Base-by-base conservation (phyloP, 164 flowering plant genomes). In the Saururus chinensis region DNA sequence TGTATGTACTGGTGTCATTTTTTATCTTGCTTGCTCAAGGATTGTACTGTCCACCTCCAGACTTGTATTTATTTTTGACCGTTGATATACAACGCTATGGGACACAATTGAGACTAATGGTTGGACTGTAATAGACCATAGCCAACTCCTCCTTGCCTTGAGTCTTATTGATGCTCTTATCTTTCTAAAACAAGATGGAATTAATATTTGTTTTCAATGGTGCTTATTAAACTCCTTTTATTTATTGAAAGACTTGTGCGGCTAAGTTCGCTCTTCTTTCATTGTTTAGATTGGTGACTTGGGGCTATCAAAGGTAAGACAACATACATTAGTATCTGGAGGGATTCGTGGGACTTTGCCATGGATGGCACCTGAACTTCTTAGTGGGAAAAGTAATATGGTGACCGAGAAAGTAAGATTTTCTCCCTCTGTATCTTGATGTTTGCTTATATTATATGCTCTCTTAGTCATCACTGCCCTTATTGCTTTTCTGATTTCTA, bases 311-410 rank as follows among this genome's bases (percentile, higher is more conserved):
- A 92, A 92, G 78, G 98, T 92, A 52, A 89, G 80, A 60, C 98
- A 89, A 61, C 90, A 89, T 49, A 92, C 98, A 5, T 72, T 89
- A 69, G 96, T 92, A 51, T 92, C 98, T 3, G 98, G 98, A 71
- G 98, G 98, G 61, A 84, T 92, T 66, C 95, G 98, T 71, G 98
- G 98, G 65, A 92, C 98, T 62, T 78, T 91, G 63, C 98, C 98
- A 17, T 91, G 98, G 98, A 91, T 91, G 98, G 98, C 98, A 65
- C 98, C 98, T 53, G 98, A 91, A 69, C 98, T 91, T 64, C 80
- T 91, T 48, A 87, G 91, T 79, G 96, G 95, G 56, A 92, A 92
- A 84, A 84, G 81, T 65, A 77, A 79, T 75, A 92, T 92, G 98
- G 96, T 92, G 19, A 68, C 98, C 19, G 98, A 92, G 70, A 92